phyloP scores from a whole-genome alignment of 129 eudicot species.

The Artemisia tridentata region DNA sequence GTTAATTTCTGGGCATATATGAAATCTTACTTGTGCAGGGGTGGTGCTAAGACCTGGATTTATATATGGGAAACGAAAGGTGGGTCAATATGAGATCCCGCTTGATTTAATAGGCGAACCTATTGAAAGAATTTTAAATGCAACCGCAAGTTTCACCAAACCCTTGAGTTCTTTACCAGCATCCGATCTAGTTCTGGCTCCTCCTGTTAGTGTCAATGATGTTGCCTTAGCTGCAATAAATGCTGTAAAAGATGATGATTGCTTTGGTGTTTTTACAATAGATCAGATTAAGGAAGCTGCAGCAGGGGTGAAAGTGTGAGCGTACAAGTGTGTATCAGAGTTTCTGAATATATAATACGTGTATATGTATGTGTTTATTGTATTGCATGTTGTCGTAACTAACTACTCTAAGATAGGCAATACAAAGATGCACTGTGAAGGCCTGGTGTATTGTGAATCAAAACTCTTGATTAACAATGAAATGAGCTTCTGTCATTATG shows the following conservation, averaged over 20 bases:
- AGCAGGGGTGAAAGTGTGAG: constrained; percentile 58
- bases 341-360: neutral
- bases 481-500: constrained; percentile 2
- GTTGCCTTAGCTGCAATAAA: constrained; percentile 79
- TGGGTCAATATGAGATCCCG: constrained; percentile 85
- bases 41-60: constrained; percentile 91
- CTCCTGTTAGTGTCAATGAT: constrained; percentile 89
- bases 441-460: constrained; percentile 6
- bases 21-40: constrained; percentile 41
- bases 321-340: neutral
- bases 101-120: constrained; percentile 87
- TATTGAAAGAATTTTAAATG: constrained; percentile 58
- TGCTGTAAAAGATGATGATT: constrained; percentile 77
- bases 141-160: constrained; percentile 64
- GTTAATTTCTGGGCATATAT: neutral
- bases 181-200: constrained; percentile 78
- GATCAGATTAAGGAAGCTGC: constrained; percentile 93
- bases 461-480: constrained; percentile 1
- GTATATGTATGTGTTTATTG: constrained; percentile 6
- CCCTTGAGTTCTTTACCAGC: constrained; percentile 82
- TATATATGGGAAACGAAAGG: constrained; percentile 92
- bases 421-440: constrained; percentile 19
- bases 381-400: constrained; percentile 12
- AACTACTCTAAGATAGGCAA: constrained; percentile 13
- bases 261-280: constrained; percentile 85